Conservation (phyloP, 2,329 filamentous ascomycete species). For the Dactylellina leptospora region DNA sequence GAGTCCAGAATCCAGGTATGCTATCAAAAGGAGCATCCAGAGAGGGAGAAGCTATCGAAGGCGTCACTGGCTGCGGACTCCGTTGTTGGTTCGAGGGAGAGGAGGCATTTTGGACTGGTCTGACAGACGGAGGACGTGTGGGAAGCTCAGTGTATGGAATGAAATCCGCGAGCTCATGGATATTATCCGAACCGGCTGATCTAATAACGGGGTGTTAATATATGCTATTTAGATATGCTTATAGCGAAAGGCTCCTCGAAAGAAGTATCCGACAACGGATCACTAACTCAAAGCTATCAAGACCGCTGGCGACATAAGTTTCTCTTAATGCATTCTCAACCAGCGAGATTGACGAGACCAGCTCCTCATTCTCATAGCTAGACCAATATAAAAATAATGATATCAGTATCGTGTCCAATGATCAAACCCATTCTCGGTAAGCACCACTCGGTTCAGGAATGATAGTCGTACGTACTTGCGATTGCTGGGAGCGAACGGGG, state of each 20-base stretch:
- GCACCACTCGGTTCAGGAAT: no score
- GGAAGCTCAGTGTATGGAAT: constrained; percentile 9
- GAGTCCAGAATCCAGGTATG: not conserved
- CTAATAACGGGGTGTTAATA: not conserved
- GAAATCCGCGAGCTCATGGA: not conserved
- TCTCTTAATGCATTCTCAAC: constrained; percentile 23
- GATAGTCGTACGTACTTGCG: not conserved
- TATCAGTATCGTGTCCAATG: not conserved
- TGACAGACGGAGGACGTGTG: not conserved
- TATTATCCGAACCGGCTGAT: not conserved
- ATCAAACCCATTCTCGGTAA: no score
- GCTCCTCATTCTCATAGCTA: not conserved
- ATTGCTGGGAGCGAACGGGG: not conserved
- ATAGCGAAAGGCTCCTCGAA: no score
- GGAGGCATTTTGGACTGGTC: not conserved
- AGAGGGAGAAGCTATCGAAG: not conserved
- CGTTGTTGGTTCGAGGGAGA: not conserved
- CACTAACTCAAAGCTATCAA: no score
- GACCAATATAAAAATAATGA: not conserved
- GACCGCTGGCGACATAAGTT: not conserved
- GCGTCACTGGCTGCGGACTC: not conserved
- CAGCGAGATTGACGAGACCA: constrained; percentile 9
- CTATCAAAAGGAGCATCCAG: not conserved
- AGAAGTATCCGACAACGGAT: no score
- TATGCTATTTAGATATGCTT: no score